Percentiles rank a stretch among this genome's conserved stretches.
These are phyloP conservation scores for Epichloe scottii DNA, from an alignment of 2,329 filamentous ascomycete genomes.

Conservation along the genomic window DNA sequence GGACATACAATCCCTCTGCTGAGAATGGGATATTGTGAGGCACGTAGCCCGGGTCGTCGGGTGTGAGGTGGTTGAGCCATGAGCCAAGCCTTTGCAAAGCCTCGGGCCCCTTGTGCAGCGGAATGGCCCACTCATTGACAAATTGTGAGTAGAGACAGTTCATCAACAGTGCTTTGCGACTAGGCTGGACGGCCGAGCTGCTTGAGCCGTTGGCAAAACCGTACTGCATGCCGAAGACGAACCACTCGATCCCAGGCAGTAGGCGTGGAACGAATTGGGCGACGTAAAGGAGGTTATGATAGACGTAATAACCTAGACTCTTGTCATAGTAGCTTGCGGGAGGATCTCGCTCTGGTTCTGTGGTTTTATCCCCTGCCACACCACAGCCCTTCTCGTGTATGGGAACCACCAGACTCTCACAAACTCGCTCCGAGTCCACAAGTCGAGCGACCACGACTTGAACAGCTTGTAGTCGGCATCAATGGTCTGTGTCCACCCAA, in stretches of 20 bases:
- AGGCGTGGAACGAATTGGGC: constrained; percentile 67
- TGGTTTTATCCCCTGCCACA: constrained; percentile 77
- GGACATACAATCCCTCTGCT: constrained; percentile 68
- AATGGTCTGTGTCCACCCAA: constrained; percentile 76
- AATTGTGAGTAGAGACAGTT: constrained; percentile 98
- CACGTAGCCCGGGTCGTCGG: constrained; percentile 53
- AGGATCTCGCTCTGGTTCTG: constrained; percentile 45
- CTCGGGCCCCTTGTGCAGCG: constrained; percentile 74
- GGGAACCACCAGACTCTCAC: constrained; percentile 97
- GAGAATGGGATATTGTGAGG: constrained; percentile 65
- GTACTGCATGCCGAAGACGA: constrained; percentile 96
- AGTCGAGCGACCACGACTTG: constrained; percentile 53
- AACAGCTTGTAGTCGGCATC: constrained; percentile 58
- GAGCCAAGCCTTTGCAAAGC: constrained; percentile 70
- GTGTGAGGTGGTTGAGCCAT: constrained; percentile 58
- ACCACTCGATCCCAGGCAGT: constrained; percentile 85
- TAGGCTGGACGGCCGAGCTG: constrained; percentile 67
- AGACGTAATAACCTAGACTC: constrained; percentile 71
- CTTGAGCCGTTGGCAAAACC: constrained; percentile 63
- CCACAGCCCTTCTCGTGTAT: constrained; percentile 74
- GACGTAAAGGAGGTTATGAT: constrained; percentile 79
- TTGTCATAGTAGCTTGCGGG: constrained; percentile 69
- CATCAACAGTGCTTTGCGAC: constrained; percentile 74
- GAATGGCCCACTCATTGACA: constrained; percentile 96
- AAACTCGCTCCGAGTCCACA: constrained; percentile 82